Percentiles rank a stretch among this genome's conserved stretches.
Conservation (phyloP, 352 stramenopile species). For the Pythium volutum region DNA sequence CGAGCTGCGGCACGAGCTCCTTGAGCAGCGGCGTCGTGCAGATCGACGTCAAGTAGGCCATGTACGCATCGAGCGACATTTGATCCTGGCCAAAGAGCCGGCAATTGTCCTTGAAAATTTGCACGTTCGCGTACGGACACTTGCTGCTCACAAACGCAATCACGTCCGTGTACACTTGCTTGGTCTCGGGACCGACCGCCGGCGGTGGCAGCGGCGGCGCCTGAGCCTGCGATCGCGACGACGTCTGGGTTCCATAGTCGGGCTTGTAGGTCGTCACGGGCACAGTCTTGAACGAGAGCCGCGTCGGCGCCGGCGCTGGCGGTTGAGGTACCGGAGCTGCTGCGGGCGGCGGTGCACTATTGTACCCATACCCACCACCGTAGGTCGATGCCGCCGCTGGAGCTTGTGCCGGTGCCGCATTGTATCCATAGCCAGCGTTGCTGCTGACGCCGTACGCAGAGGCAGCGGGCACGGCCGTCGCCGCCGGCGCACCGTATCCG, state of each 20-base stretch:
- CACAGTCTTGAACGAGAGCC: constrained; percentile 23
- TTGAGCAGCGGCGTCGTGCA: constrained; percentile 69
- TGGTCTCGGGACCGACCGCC: constrained; percentile 65
- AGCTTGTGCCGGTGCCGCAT: background rate
- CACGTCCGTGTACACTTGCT: constrained; percentile 79
- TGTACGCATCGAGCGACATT: constrained; percentile 84
- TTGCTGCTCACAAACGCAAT: constrained; percentile 74
- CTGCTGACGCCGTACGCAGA: background rate
- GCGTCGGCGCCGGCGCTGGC: constrained; percentile 2
- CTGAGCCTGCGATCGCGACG: constrained; percentile 23
- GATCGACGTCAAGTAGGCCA: constrained; percentile 80
- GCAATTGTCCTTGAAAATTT: constrained; percentile 88
- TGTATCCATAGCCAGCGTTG: constrained; percentile 7
- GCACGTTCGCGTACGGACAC: constrained; percentile 78
- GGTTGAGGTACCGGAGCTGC: constrained; percentile 8
- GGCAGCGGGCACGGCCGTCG: background rate
- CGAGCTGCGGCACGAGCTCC: constrained; percentile 76
- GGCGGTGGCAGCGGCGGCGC: constrained; percentile 47
- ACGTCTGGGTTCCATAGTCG: constrained; percentile 18
- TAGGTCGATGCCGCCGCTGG: constrained; percentile 4
- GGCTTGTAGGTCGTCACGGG: constrained; percentile 29
- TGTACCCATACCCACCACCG: constrained; percentile 11
- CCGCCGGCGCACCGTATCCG: constrained; percentile 21
- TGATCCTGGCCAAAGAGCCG: constrained; percentile 81
- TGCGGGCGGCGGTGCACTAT: constrained; percentile 5